Evolutionary conservation across 768 basidiomycete genomes (phyloP).

Genomic region (Mycena rebaudengoi): DNA sequence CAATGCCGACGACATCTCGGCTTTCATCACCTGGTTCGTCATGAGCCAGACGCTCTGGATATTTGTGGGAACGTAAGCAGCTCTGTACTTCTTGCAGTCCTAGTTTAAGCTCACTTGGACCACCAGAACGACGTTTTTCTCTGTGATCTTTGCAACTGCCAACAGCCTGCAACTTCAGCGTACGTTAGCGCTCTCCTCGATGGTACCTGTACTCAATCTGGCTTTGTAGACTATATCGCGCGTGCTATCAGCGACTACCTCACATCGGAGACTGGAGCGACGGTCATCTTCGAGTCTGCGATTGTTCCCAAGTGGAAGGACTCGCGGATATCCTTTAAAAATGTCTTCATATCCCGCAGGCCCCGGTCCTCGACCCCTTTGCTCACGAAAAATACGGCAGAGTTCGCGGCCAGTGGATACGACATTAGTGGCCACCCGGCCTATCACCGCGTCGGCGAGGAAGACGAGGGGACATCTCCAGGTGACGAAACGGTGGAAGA

Average conservation of each 20-base stretch:
- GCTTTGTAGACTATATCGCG: constrained; percentile 77
- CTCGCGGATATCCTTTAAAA: constrained; percentile 94
- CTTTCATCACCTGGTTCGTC: constrained; percentile 94
- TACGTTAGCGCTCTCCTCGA: constrained; percentile 37
- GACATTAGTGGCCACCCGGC: constrained; percentile 82
- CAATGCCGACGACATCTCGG: constrained; percentile 96
- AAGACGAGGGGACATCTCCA: constrained; percentile 53
- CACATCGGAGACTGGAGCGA: constrained; percentile 92
- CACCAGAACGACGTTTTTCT: constrained; percentile 93
- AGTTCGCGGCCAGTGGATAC: constrained; percentile 67
- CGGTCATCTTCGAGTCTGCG: constrained; percentile 95
- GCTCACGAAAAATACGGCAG: constrained; percentile 25
- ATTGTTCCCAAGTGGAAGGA: constrained; percentile 99
- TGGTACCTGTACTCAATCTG: not conserved
- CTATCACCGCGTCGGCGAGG: constrained; percentile 68
- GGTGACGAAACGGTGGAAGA: constrained; percentile 56
- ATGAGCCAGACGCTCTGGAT: constrained; percentile 98
- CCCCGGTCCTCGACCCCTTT: constrained; percentile 44
- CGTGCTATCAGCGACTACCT: constrained; percentile 91
- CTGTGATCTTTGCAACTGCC: constrained; percentile 86
- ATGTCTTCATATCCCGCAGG: constrained; percentile 91
- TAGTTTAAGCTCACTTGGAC: not conserved
- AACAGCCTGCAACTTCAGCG: constrained; percentile 91
- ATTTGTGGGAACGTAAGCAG: constrained; percentile 86
- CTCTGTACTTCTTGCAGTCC: not conserved